These are phyloP conservation scores for Suhomyces choctaworum DNA, from an alignment of 1,139 yeast species.

Conservation along the genomic window DNA sequence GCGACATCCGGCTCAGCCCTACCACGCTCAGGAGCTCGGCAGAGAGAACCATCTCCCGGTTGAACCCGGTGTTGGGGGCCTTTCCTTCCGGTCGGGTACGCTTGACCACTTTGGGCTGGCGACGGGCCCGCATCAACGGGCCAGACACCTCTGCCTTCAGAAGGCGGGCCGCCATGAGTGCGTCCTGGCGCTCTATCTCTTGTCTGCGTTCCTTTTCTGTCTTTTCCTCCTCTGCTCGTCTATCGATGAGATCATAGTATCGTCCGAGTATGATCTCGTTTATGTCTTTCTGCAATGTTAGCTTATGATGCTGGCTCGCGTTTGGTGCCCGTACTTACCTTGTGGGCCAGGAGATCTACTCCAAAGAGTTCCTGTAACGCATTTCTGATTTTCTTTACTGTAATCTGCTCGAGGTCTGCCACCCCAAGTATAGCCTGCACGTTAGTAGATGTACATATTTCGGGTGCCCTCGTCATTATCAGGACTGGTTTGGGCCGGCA, in stretches of 20 bases:
- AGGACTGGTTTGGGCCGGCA: too few relatives aligned
- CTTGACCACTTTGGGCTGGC: constrained; percentile 5
- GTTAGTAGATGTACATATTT: constrained; percentile 28
- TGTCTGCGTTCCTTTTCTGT: constrained; percentile 28
- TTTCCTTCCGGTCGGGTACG: constrained; percentile 9
- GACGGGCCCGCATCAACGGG: constrained; percentile 22
- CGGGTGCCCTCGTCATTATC: too few relatives aligned
- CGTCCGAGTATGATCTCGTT: constrained; percentile 63
- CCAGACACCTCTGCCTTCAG: constrained; percentile 37
- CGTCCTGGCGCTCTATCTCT: constrained; percentile 43
- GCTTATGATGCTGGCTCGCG: constrained; percentile 8
- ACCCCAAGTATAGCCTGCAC: constrained; percentile 67
- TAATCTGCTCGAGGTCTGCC: constrained; percentile 69
- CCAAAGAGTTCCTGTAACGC: constrained; percentile 70
- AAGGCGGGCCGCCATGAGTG: constrained; percentile 47
- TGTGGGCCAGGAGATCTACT: constrained; percentile 52
- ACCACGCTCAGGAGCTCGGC: constrained; percentile 49
- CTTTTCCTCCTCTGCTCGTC: constrained; percentile 31
- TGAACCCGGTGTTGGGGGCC: constrained; percentile 29
- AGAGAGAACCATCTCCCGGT: constrained; percentile 46
- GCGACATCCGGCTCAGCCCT: constrained; percentile 44
- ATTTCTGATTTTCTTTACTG: constrained; percentile 69
- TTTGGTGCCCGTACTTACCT: constrained; percentile 31
- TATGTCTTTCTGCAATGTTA: constrained; percentile 46
- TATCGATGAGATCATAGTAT: constrained; percentile 50